Evolutionary conservation across 2,329 filamentous ascomycete species (phyloP).

Genomic region (Nigrospora osmanthi): DNA sequence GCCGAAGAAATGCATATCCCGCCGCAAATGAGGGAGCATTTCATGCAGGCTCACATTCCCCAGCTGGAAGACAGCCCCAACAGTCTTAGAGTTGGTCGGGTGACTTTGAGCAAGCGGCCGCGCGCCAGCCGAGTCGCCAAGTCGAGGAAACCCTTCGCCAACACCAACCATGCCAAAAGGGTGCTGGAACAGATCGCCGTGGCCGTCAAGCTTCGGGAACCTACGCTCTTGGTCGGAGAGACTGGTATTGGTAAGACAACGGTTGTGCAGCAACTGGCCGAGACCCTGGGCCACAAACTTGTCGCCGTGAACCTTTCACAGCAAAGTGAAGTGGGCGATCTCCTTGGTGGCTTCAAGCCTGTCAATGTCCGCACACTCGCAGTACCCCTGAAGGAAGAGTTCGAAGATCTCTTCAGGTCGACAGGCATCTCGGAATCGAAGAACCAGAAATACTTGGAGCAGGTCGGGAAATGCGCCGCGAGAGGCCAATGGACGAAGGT

Average conservation of each 20-base stretch:
- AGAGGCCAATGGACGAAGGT: constrained; percentile 84
- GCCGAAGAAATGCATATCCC: constrained; percentile 85
- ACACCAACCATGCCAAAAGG: constrained; percentile 75
- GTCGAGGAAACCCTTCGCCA: constrained; percentile 68
- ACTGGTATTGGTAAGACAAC: constrained; percentile 98
- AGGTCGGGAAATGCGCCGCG: constrained; percentile 69
- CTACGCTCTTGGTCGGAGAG: constrained; percentile 91
- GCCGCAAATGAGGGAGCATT: constrained; percentile 71
- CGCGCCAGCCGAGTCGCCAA: constrained; percentile 40
- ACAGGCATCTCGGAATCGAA: constrained; percentile 81
- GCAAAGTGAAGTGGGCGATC: constrained; percentile 93
- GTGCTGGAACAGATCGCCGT: constrained; percentile 84
- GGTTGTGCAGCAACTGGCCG: constrained; percentile 85
- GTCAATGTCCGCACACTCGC: constrained; percentile 84
- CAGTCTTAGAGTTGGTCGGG: constrained; percentile 58
- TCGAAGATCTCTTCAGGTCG: constrained; percentile 78
- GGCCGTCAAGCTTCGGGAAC: constrained; percentile 76
- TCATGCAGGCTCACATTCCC: constrained; percentile 66
- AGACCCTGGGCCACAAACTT: constrained; percentile 75
- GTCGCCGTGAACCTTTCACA: constrained; percentile 94
- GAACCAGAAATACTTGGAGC: constrained; percentile 79
- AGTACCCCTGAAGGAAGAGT: constrained; percentile 86
- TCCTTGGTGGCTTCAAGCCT: constrained; percentile 93
- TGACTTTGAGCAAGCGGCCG: constrained; percentile 51
- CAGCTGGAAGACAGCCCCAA: constrained; percentile 54